Evolutionary conservation across 2,329 filamentous ascomycete species (phyloP), one percentile per base, ranked within the genome.

Genomic region (Fusarium chaquense): DNA sequence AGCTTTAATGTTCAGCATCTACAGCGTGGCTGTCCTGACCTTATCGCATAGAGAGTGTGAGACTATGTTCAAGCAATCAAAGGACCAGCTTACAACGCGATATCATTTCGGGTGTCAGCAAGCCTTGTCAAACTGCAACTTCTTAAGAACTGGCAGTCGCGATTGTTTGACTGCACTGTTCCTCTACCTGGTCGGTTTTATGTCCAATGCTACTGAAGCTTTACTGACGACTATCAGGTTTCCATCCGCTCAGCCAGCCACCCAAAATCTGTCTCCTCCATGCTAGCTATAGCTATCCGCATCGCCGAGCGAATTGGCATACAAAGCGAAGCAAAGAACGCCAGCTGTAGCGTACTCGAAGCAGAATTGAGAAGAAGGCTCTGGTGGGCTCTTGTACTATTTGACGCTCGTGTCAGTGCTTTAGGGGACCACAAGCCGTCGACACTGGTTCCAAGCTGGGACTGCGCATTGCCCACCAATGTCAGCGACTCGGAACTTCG

Each of bases 351-450:
- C 6, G 54, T 70, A 9, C 83, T 86, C 15, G 87, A 90, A 69
- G 84, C 83, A 3, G 88, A 91, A 76, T 83, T 90, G 80, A 84
- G 87, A 15, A 84, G 88, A 32, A 79, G 88, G 35, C 80, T 90
- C 0, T 90, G 88, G 88, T 90, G 88, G 88, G 81, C 86, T 0
- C 76, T 91, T 1, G 76, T 86, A 0, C 75, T 86, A 5, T 86
- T 89, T 58, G 89, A 91, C 69, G 76, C 77, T 46, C 86, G 89
- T 18, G 82, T 88, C 15, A 78, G 83, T 67, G 87, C 90, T 67
- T 73, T 89, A 62, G 75, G 82, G 3, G 79, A 83, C 30, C 78
- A 73, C 40, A 78, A 78, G 12, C 64, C 69, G 6, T 63, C 76
- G 0, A 67, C 62, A 1, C 68, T 83, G 2, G 49, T 57, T 3